A percentile compares a stretch with the other conserved stretches of the same genome.
Conservation (phyloP, 768 basidiomycete genomes). For the Clitopilus hobsonii region DNA sequence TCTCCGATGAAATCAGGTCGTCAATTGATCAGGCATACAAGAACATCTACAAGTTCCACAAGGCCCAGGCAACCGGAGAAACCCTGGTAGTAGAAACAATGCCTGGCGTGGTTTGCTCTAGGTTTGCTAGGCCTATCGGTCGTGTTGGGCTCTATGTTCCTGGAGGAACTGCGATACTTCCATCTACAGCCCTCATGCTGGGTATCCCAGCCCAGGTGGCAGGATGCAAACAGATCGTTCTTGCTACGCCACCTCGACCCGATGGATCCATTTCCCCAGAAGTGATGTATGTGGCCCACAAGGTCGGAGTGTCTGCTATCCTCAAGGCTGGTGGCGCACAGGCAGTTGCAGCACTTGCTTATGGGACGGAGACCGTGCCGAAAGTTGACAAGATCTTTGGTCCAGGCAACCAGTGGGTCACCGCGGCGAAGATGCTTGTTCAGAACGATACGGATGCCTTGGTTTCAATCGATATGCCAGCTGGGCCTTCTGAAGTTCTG, state of each 20-base stretch:
- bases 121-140: slow-evolving; percentile 92
- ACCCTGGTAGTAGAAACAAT: slow-evolving; percentile 88
- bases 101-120: slow-evolving; percentile 95
- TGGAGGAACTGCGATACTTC: slow-evolving; percentile 93
- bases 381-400: slow-evolving; percentile 99
- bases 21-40: slow-evolving; percentile 90
- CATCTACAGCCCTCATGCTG: slow-evolving; percentile 96
- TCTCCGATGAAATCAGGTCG: slow-evolving; percentile 59
- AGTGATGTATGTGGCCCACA: slow-evolving; percentile 92
- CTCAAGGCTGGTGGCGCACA: slow-evolving; percentile 96
- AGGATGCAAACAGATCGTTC: slow-evolving; percentile 85
- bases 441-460: slow-evolving; percentile 97
- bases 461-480: slow-evolving; percentile 98
- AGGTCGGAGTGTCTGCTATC: slow-evolving; percentile 87
- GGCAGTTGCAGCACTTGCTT: slow-evolving; percentile 93
- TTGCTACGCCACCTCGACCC: slow-evolving; percentile 92
- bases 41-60: slow-evolving; percentile 91
- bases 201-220: slow-evolving; percentile 98
- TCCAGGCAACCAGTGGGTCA: slow-evolving; percentile 99
- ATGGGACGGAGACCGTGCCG: slow-evolving; percentile 91
- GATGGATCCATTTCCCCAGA: slow-evolving; percentile 95
- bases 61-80: slow-evolving; percentile 72
- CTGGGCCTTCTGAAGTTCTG: slow-evolving; percentile 95
- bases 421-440: slow-evolving; percentile 98
- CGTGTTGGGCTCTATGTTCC: slow-evolving; percentile 97